Base-by-base conservation (phyloP, 768 basidiomycete species). In the Lepiota subincarnata region DNA sequence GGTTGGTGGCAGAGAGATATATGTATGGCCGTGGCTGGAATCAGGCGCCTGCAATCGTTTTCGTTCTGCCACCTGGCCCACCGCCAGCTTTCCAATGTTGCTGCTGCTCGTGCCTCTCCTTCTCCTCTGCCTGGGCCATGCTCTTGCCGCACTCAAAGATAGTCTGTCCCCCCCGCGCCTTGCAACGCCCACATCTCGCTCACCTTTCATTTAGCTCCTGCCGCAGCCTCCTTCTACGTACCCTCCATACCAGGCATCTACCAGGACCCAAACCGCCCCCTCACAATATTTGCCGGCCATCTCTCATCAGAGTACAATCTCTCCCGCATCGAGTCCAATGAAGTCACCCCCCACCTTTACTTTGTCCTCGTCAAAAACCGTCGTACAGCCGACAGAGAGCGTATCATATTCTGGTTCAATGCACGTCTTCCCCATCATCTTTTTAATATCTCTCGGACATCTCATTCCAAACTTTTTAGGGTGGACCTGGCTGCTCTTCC, bases 381-480 rank as follows among this genome's bases (percentile, higher is more conserved):
- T 49, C 79, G 91, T 56, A 76, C 76, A 16, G 92, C 94, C n/a
- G 96, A 98, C 64, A 92, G 81, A 67, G 86, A 94, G 66, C 74
- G 96, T 34, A 69, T 98, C 7, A 80, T 98, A 62, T 92, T 98
- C 63, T 99, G 97, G 97, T 94, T 98, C 64, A 98, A 98, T 70
- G 94, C 92, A 63, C 63, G 85, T 68, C 39, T 22, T 12, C n/a
- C 42, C 8, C 24, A 8, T 26, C 24, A n/a, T 36, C 19, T 14
- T 19, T 41, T 14, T 45, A 11, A 26, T 31, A 31, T 19, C 13
- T 53, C 37, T 39, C 53, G 24, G 19, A 31, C 45, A 16, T 57
- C 44, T 19, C 38, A 41, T 57, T 57, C 14, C 14, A 42, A 8
- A 5, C 37, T 18, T 35, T n/a, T 16, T 60, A 95, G 92, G 94